Evolutionary conservation across 768 basidiomycete genomes (phyloP).

Genomic region (Sistotremastrum suecicum): DNA sequence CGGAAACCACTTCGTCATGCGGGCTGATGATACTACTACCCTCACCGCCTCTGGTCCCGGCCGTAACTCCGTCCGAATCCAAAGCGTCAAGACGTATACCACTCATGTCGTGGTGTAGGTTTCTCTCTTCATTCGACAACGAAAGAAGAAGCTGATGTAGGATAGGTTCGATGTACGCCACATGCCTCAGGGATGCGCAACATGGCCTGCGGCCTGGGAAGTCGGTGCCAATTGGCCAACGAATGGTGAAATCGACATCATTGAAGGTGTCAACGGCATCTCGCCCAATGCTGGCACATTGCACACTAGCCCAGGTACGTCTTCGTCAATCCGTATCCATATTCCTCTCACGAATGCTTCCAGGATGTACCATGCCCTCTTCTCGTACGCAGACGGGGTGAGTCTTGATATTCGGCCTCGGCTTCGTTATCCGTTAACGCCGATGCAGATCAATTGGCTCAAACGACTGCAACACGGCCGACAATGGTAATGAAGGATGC

Average conservation of each 20-base stretch:
- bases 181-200: constrained; percentile 26
- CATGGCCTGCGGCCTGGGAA: constrained; percentile 24
- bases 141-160: constrained; percentile 27
- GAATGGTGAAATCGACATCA: constrained; percentile 11
- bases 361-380: constrained; percentile 19
- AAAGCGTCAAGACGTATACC: constrained; percentile 36
- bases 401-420: neutral
- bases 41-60: constrained; percentile 36
- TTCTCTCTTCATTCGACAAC: constrained; percentile 4
- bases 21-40: constrained; percentile 36
- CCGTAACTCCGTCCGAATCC: constrained; percentile 42
- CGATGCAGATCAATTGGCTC: constrained; percentile 4
- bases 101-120: constrained; percentile 41
- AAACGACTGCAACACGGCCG: constrained; percentile 15
- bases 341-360: neutral
- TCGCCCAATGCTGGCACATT: constrained; percentile 12
- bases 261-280: constrained; percentile 16
- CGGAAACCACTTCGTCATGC: constrained; percentile 37
- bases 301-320: constrained; percentile 10
- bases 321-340: neutral
- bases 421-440: constrained; percentile 5
- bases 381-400: constrained; percentile 17
- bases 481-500: constrained; percentile 18
- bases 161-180: constrained; percentile 20
- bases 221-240: constrained; percentile 5